Conservation (phyloP, 768 basidiomycete species). For the Mycena venus region DNA sequence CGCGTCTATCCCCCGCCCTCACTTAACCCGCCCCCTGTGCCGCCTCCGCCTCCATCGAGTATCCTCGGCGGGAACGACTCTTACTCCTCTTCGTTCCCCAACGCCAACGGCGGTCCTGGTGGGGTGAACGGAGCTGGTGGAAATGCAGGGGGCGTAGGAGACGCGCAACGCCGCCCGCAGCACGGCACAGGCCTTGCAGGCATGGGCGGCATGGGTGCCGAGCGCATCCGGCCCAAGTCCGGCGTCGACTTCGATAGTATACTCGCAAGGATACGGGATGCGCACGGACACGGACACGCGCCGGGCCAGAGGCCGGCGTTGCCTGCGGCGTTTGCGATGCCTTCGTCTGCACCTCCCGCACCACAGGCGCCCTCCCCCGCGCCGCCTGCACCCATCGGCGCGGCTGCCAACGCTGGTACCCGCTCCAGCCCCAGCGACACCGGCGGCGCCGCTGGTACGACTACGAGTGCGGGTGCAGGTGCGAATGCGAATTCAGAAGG, state of each 20-base stretch:
- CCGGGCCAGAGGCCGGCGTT: neutral
- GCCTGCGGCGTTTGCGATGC: neutral
- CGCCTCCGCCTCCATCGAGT: neutral
- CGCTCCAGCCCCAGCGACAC: too few relatives aligned
- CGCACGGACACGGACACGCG: neutral
- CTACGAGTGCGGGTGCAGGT: neutral
- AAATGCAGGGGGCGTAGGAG: neutral
- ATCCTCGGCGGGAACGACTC: neutral
- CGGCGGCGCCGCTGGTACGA: too few relatives aligned
- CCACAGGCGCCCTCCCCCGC: too few relatives aligned
- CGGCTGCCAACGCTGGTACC: too few relatives aligned
- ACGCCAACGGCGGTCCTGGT: neutral
- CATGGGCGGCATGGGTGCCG: conserved; percentile 35
- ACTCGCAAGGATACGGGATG: conserved; percentile 23
- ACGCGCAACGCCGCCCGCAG: neutral
- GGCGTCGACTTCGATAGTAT: conserved; percentile 23
- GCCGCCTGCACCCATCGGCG: too few relatives aligned
- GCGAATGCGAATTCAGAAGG: too few relatives aligned
- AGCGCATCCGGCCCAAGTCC: conserved; percentile 27
- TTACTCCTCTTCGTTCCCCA: neutral
- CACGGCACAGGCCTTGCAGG: conserved; percentile 22
- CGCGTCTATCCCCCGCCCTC: conserved; percentile 37
- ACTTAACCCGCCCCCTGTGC: too few relatives aligned
- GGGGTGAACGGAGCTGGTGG: too few relatives aligned
- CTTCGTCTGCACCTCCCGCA: neutral